Conservation (phyloP, 352 stramenopile species). For the Phytophthora pisi region DNA sequence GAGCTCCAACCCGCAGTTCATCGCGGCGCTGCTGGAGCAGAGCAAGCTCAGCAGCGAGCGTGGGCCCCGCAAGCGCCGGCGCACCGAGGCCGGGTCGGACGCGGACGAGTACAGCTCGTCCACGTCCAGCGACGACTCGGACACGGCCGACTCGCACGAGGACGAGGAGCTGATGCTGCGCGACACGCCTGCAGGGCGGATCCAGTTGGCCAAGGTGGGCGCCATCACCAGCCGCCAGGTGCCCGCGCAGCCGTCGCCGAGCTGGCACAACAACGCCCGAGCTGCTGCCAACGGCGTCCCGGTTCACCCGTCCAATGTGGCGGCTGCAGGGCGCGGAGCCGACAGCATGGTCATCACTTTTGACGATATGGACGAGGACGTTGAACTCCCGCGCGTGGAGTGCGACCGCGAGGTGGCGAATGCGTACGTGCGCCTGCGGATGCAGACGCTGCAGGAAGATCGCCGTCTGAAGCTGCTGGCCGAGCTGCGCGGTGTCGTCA, state of each 20-base stretch:
- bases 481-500: slow-evolving; percentile 44
- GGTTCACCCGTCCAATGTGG: too few species aligned
- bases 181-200: neutral
- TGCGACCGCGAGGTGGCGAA: slow-evolving; percentile 35
- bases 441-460: slow-evolving; percentile 41
- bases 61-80: slow-evolving; percentile 23
- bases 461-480: slow-evolving; percentile 43
- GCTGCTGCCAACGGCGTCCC: slow-evolving; percentile 10
- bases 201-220: slow-evolving; percentile 14
- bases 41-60: slow-evolving; percentile 1
- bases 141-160: slow-evolving; percentile 20
- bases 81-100: slow-evolving; percentile 8
- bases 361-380: slow-evolving; percentile 19
- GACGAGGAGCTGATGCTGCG: slow-evolving; percentile 18
- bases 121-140: slow-evolving; percentile 29
- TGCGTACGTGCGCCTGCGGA: slow-evolving; percentile 33
- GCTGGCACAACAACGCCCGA: slow-evolving; percentile 5
- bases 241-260: neutral
- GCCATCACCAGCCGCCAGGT: slow-evolving; percentile 16
- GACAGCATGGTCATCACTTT: slow-evolving; percentile 25
- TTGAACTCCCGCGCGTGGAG: slow-evolving; percentile 16
- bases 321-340: neutral
- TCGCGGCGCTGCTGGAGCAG: slow-evolving; percentile 25
- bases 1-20: slow-evolving; percentile 18
- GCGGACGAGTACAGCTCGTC: slow-evolving; percentile 28